Evolutionary conservation across 495 filamentous ascomycete genomes (phyloP).

Genomic region (Immersiella caudata): DNA sequence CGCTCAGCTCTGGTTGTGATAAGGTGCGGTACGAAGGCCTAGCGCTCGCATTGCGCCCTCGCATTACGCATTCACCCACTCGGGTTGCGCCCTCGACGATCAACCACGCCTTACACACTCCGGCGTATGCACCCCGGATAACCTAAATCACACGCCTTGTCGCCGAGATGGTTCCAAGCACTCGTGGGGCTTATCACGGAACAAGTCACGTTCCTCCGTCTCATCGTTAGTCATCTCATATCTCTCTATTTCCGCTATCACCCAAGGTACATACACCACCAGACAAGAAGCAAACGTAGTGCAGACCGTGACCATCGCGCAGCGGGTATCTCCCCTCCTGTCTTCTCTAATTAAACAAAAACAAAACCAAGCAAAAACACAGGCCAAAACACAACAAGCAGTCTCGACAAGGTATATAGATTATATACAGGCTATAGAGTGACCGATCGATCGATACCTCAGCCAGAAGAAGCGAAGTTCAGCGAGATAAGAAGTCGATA

Average conservation of each 20-base stretch:
- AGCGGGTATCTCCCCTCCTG: background rate
- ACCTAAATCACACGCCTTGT: background rate
- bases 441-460: background rate
- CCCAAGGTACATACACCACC: background rate
- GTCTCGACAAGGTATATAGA: slow-evolving; percentile 17
- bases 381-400: background rate
- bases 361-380: background rate
- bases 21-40: background rate
- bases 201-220: background rate
- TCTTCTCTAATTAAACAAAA: background rate
- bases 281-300: background rate
- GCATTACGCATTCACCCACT: background rate
- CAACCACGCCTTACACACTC: background rate
- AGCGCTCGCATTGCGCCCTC: background rate
- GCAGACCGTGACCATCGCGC: background rate
- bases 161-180: too few relatives aligned
- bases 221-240: background rate
- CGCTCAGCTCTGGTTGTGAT: background rate
- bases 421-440: slow-evolving; percentile 15
- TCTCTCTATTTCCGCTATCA: background rate
- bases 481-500: background rate
- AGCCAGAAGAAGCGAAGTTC: slow-evolving; percentile 1
- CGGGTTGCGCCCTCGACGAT: background rate
- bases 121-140: background rate
- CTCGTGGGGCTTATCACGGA: background rate